Evolutionary conservation across 305 asterid genomes (phyloP).

Genomic region (Ilex paraguariensis): DNA sequence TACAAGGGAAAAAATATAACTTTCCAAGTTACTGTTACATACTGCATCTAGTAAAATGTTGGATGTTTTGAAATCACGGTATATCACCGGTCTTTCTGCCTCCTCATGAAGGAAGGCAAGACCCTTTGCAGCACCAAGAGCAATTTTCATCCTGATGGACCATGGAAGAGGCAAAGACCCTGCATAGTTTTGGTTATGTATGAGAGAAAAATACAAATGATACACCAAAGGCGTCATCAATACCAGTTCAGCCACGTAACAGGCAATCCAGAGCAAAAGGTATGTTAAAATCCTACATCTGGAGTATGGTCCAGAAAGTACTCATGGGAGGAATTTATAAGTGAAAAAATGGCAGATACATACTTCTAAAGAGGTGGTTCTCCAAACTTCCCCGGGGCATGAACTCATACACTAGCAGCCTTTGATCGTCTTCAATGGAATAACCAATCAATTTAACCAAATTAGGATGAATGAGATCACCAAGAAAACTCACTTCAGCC

Average conservation of each 20-base stretch:
- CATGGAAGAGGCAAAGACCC: slow-evolving; percentile 75
- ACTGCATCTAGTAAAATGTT: slow-evolving; percentile 67
- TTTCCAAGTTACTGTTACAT: slow-evolving; percentile 14
- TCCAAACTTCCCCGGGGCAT: slow-evolving; percentile 84
- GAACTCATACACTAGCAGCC: slow-evolving; percentile 66
- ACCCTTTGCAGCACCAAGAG: slow-evolving; percentile 67
- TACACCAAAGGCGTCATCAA: too few species aligned
- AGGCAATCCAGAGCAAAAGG: slow-evolving; percentile 1
- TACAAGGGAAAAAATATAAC: neutral
- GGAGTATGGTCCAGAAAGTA: neutral
- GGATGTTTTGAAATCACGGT: slow-evolving; percentile 75
- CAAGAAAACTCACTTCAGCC: slow-evolving; percentile 74
- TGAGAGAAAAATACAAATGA: too few species aligned
- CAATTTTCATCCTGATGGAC: slow-evolving; percentile 74
- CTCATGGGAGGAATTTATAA: too few species aligned
- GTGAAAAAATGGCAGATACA: slow-evolving; percentile 5
- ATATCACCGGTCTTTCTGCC: slow-evolving; percentile 63
- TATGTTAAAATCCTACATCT: neutral
- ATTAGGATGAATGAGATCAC: slow-evolving; percentile 66
- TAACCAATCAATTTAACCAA: slow-evolving; percentile 64
- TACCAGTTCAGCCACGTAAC: slow-evolving; percentile 1
- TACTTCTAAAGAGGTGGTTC: slow-evolving; percentile 70
- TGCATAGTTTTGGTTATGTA: slow-evolving; percentile 8
- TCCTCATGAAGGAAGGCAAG: slow-evolving; percentile 76
- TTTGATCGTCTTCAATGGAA: slow-evolving; percentile 70